Conservation (phyloP, 1,284 basidiomycete species). For the Tilletia walkeri region DNA sequence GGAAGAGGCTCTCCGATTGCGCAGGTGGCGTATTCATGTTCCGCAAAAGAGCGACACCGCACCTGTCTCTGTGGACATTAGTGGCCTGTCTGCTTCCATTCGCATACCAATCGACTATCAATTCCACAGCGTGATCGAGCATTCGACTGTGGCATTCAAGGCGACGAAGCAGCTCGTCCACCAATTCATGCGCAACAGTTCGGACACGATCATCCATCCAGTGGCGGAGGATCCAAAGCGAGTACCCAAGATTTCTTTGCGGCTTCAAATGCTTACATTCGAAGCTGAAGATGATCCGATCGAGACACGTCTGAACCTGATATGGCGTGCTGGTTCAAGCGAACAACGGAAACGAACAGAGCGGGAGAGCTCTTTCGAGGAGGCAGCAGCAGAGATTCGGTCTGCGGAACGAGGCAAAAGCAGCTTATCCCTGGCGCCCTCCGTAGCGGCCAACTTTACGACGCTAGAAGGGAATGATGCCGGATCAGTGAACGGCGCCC, state of each 20-base stretch:
- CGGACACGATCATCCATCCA: conserved; percentile 46
- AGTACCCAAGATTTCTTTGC: conserved; percentile 63
- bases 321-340: conserved; percentile 73
- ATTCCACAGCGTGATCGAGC: conserved; percentile 61
- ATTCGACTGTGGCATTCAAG: conserved; percentile 57
- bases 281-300: conserved; percentile 88
- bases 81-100: conserved; percentile 69
- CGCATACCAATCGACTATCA: conserved; percentile 78
- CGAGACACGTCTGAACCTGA: conserved; percentile 75
- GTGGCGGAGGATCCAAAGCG: conserved; percentile 48
- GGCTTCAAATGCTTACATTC: conserved; percentile 65
- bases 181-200: conserved; percentile 55
- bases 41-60: conserved; percentile 23
- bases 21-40: conserved; percentile 63
- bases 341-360: conserved; percentile 73
- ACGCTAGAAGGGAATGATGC: conserved; percentile 21
- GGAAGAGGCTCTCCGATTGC: conserved; percentile 75
- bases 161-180: conserved; percentile 58
- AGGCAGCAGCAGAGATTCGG: conserved; percentile 63
- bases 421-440: conserved; percentile 29
- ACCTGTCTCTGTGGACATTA: conserved; percentile 56
- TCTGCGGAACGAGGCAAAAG: conserved; percentile 56
- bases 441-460: conserved; percentile 15
- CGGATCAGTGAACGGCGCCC: conserved; percentile 63
- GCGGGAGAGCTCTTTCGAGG: conserved; percentile 76